Evolutionary conservation across 495 filamentous ascomycete species (phyloP), one percentile per base, ranked within the genome.

Genomic region (Hypoxylon lenormandii): DNA sequence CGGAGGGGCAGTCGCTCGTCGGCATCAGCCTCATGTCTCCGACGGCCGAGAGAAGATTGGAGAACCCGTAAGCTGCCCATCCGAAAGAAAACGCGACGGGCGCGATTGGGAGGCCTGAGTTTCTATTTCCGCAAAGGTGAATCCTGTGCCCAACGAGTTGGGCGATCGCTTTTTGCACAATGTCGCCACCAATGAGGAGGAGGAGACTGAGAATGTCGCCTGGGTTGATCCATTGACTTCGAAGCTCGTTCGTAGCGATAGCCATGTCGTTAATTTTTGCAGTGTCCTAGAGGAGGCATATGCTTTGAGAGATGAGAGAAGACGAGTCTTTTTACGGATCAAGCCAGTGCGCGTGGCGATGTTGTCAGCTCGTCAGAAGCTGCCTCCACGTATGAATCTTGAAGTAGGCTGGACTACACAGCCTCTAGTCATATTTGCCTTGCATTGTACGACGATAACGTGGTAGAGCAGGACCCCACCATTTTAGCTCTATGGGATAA

Each of bases 31-130:
- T 64, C 42, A 79, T 78, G 8, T 83, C 81, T 13, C 86, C 83
- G 22, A 85, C 49, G 4, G 74, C 77, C 11, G 76, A 70, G 8
- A 82, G 46, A 10, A 85, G 19, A 4, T 80, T 69, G 1, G 66
- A 73, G 23, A 84, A 71, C 3, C 80, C 68, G 58, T 86, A 87
- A 0, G 78, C 71, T 0, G 85, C 82, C 83, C 80, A 84, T 2
- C 77, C 68, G 60, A 87, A 88, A 0, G 82, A 86, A 70, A 88
- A 87, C 3, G 77, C 73, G 4, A 87, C 82, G 1, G 85, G 84
- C 0, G 80, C 80, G 22, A 84, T 36, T 11, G 8, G 13, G 36
- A 38, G 8, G 10, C 36, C 10, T 12, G 4, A 38, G 11, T 38
- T 12, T 28, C 7, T 7, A n/a, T 38, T 33, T 10, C 10, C 10